Evolutionary conservation across 1,139 yeast genomes (phyloP).

Genomic region (Pneumocystis murina): DNA sequence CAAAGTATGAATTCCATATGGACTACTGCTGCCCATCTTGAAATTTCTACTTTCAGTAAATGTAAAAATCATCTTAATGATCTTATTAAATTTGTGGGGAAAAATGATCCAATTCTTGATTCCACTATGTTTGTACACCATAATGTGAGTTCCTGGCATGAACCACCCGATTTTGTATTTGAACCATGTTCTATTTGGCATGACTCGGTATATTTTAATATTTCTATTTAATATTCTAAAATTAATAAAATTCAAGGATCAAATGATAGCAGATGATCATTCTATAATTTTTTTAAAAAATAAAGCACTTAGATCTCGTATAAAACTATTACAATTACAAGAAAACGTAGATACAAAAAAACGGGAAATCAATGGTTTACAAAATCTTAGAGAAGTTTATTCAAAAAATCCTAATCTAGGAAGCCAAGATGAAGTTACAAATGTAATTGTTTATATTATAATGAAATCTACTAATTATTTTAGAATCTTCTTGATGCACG

Average conservation of each 20-base stretch:
- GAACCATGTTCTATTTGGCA: slow-evolving; percentile 93
- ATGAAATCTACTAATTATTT: neutral
- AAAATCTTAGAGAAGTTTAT: slow-evolving; percentile 25
- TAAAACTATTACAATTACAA: slow-evolving; percentile 33
- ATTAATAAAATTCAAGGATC: slow-evolving; percentile 37
- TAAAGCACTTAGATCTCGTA: slow-evolving; percentile 37
- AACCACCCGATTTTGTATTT: slow-evolving; percentile 71
- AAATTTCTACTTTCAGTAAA: slow-evolving; percentile 41
- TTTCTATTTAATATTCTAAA: neutral
- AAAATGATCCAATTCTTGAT: slow-evolving; percentile 63
- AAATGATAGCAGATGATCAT: slow-evolving; percentile 44
- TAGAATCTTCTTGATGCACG: slow-evolving; percentile 38
- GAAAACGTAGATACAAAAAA: slow-evolving; percentile 34
- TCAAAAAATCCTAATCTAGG: slow-evolving; percentile 23
- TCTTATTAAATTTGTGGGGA: slow-evolving; percentile 42
- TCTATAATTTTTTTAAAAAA: slow-evolving; percentile 55
- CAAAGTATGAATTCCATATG: slow-evolving; percentile 55
- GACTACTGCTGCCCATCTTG: slow-evolving; percentile 49
- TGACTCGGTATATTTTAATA: slow-evolving; percentile 28
- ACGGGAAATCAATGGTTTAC: slow-evolving; percentile 36
- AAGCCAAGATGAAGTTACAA: slow-evolving; percentile 34
- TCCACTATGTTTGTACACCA: slow-evolving; percentile 88
- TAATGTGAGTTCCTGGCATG: slow-evolving; percentile 60
- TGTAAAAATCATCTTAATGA: slow-evolving; percentile 31
- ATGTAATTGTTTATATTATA: slow-evolving; percentile 11